phyloP scores from a whole-genome alignment of 2,329 filamentous ascomycete genomes.

The Ceratocystiopsis minuta region DNA sequence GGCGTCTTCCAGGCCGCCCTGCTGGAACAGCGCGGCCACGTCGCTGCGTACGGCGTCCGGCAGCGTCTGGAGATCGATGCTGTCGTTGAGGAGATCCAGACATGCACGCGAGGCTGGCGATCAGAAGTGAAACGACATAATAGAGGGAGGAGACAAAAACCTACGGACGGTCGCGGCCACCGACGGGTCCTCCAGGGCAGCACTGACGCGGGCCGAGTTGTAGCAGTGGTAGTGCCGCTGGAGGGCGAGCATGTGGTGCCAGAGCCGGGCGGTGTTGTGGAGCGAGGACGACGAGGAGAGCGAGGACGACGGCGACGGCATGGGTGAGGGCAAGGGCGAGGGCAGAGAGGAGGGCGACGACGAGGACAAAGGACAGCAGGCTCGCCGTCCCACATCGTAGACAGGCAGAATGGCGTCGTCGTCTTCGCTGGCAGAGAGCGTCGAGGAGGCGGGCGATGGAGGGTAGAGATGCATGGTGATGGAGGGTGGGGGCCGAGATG shows the following conservation, averaged over 20 bases:
- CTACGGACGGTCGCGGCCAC: slow-evolving; percentile 19
- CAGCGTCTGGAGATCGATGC: slow-evolving; percentile 8
- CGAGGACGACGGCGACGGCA: neutral
- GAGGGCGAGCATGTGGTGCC: slow-evolving; percentile 24
- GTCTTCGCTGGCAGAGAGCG: slow-evolving; percentile 6
- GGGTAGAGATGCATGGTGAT: neutral
- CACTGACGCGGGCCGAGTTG: slow-evolving; percentile 25
- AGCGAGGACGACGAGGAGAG: slow-evolving; percentile 7
- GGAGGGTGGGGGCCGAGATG: neutral
- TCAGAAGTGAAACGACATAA: neutral
- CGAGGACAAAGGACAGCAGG: no score
- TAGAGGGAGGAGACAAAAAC: slow-evolving; percentile 6
- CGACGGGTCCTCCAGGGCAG: slow-evolving; percentile 20
- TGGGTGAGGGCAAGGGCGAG: no score
- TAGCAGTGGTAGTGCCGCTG: slow-evolving; percentile 24
- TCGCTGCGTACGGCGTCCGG: slow-evolving; percentile 12
- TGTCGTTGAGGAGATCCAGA: slow-evolving; percentile 17
- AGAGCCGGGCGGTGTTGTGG: slow-evolving; percentile 21
- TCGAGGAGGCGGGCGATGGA: neutral
- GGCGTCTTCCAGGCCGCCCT: no score
- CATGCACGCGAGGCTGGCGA: slow-evolving; percentile 13
- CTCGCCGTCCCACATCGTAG: neutral
- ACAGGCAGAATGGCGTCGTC: slow-evolving; percentile 10
- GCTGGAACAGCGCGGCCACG: slow-evolving; percentile 10
- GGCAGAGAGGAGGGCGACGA: no score